Conservation (phyloP, 768 basidiomycete species). For the Boletus tomentosulus region DNA sequence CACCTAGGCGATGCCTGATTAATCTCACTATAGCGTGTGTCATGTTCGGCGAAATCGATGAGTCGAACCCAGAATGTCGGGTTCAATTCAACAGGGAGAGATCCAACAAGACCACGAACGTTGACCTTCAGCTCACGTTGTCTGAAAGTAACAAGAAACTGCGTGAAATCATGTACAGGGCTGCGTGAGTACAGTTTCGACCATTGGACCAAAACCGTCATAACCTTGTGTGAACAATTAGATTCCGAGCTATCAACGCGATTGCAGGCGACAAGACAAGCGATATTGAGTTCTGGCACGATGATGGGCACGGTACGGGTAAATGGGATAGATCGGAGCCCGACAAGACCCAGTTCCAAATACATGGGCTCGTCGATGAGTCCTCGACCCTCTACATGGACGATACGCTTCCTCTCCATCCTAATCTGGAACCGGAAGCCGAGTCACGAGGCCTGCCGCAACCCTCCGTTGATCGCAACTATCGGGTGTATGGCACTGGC, state of each 20-base stretch:
- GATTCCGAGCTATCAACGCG: neutral
- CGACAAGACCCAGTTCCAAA: neutral
- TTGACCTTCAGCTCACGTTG: constrained; percentile 6
- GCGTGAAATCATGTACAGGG: constrained; percentile 6
- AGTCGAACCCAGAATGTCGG: neutral
- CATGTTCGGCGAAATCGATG: constrained; percentile 6
- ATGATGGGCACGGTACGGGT: neutral
- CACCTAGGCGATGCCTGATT: neutral
- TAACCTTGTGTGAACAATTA: neutral
- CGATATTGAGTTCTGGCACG: constrained; percentile 7
- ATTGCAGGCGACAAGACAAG: neutral
- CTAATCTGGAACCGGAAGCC: neutral
- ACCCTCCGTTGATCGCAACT: constrained; percentile 12
- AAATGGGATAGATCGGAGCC: constrained; percentile 1
- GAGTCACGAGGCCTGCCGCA: neutral
- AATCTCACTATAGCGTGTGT: neutral
- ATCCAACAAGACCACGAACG: constrained; percentile 7
- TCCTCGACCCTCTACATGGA: constrained; percentile 9
- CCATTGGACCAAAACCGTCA: no score
- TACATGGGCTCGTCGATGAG: constrained; percentile 3
- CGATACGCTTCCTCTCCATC: constrained; percentile 2
- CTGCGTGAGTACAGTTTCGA: constrained; percentile 3
- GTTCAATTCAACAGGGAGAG: neutral
- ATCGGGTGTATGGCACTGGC: constrained; percentile 8
- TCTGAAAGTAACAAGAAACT: constrained; percentile 5